Conservation (phyloP, 2,329 filamentous ascomycete species). For the Pseudocercospora fuligena region DNA sequence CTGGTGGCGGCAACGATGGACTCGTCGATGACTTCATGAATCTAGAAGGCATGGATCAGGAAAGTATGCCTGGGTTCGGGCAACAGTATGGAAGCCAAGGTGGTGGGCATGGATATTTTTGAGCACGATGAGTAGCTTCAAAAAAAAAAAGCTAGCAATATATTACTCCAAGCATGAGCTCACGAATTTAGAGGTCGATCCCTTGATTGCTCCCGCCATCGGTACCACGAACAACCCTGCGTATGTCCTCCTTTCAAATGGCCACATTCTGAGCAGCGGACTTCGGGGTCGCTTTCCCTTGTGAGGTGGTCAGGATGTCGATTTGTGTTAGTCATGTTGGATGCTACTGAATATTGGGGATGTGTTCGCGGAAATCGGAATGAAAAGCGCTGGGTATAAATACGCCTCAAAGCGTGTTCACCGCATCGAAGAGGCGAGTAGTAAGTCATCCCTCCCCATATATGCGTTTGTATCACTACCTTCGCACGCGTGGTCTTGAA, state of each 20-base stretch:
- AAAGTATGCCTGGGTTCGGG: conserved; percentile 36
- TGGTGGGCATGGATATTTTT: conserved; percentile 16
- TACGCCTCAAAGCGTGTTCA: too few relatives aligned
- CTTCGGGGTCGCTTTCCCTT: background rate
- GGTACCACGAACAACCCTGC: background rate
- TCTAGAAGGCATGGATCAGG: conserved; percentile 41
- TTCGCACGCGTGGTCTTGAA: background rate
- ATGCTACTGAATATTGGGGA: too few relatives aligned
- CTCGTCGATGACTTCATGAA: conserved; percentile 50
- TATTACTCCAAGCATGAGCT: background rate
- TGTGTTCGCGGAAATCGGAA: too few relatives aligned
- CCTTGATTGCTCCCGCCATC: background rate
- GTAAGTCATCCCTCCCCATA: too few relatives aligned
- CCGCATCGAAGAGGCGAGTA: too few relatives aligned
- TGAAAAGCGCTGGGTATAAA: too few relatives aligned
- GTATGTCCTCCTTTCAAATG: background rate
- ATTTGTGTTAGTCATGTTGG: too few relatives aligned
- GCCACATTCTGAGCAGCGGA: background rate
- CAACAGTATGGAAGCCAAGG: conserved; percentile 31
- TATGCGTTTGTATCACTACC: background rate
- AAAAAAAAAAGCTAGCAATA: background rate
- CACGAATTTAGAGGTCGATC: background rate
- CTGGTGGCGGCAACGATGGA: conserved; percentile 11
- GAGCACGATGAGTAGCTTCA: background rate
- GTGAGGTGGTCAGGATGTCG: background rate